Percentiles rank a stretch among this genome's conserved stretches.
These are phyloP conservation scores for Picea mariana DNA, from an alignment of 83 land plant species.

Conservation along the genomic window DNA sequence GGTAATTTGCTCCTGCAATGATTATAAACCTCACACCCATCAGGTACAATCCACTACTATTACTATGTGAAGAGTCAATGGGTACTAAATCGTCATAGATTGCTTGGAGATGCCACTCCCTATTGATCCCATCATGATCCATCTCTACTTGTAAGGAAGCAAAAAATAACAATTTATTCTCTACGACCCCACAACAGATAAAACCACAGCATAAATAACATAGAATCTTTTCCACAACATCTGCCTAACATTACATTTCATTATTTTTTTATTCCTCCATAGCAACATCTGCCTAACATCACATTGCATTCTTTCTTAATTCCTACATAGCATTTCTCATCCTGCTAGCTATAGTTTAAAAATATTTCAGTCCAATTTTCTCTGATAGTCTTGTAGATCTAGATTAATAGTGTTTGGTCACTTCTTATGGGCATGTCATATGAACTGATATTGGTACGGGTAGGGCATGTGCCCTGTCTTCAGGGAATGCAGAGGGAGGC, in stretches of 20 bases:
- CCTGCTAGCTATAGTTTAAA: neutral
- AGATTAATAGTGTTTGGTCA: neutral
- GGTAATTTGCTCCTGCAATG: too few relatives aligned
- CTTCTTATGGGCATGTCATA: too few relatives aligned
- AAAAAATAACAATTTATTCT: neutral
- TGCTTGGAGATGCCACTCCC: too few relatives aligned
- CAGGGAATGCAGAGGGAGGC: too few relatives aligned
- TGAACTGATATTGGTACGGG: too few relatives aligned
- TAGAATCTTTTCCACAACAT: neutral
- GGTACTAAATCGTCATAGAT: too few relatives aligned
- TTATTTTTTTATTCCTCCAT: neutral
- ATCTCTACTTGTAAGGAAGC: neutral
- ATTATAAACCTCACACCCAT: too few relatives aligned
- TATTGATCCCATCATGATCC: neutral
- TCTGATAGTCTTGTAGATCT: neutral
- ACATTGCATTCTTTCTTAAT: neutral
- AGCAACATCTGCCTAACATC: too few relatives aligned
- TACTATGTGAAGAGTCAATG: too few relatives aligned
- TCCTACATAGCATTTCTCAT: neutral
- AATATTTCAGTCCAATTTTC: neutral
- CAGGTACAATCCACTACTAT: too few relatives aligned
- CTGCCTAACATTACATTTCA: too few relatives aligned
- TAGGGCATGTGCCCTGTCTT: too few relatives aligned
- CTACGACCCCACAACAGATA: neutral
- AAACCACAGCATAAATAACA: neutral